Evolutionary conservation across 441 rosid species (phyloP).

Genomic region (Aleurites moluccanus): DNA sequence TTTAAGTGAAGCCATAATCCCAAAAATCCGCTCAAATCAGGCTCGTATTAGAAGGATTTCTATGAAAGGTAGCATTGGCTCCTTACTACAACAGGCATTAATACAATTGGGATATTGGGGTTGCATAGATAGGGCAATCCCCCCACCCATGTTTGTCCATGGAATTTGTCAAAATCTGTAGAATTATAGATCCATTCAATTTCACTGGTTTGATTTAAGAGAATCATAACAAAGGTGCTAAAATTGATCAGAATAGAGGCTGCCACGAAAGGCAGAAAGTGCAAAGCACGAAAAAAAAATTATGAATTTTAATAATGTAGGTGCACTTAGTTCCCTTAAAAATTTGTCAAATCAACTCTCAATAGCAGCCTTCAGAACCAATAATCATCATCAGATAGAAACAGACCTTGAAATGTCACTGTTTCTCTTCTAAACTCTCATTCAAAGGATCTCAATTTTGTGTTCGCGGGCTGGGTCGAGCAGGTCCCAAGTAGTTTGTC

Average conservation of each 20-base stretch:
- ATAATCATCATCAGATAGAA: background rate
- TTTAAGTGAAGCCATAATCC: no score
- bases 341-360: background rate
- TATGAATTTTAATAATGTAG: background rate
- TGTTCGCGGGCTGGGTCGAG: conserved; percentile 60
- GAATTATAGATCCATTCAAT: no score
- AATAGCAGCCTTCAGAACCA: background rate
- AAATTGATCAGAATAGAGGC: background rate
- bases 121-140: no score
- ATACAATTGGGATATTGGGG: no score
- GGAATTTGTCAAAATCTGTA: no score
- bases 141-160: no score
- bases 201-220: background rate
- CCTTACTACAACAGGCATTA: no score
- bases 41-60: no score
- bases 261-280: background rate
- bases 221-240: background rate
- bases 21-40: no score
- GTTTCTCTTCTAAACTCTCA: background rate
- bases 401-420: background rate
- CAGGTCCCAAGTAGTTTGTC: conserved; percentile 81
- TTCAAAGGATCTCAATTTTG: conserved; percentile 29
- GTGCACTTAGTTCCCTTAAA: background rate
- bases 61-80: no score
- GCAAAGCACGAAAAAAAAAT: conserved; percentile 1